Conservation (phyloP, 2,329 filamentous ascomycete species). For the Blastomyces emzantsi region DNA sequence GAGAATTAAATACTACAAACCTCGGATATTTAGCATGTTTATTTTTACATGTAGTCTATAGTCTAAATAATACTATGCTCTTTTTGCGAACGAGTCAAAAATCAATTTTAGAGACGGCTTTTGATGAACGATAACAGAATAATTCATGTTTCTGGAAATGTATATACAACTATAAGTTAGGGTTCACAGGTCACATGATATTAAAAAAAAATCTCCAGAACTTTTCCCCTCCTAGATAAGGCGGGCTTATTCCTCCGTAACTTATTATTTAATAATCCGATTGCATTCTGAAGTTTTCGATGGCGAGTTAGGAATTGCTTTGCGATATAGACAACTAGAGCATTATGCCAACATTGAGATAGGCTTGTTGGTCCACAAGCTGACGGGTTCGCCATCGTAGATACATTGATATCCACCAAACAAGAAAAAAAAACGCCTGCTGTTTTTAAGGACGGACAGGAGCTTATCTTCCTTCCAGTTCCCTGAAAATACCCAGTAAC, state of each 20-base stretch:
- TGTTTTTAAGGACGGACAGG: not conserved
- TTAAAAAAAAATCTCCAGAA: not conserved
- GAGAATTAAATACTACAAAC: not conserved
- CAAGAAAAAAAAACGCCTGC: not conserved
- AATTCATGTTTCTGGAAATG: too few relatives aligned
- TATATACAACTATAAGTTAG: too few relatives aligned
- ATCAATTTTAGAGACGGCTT: not conserved
- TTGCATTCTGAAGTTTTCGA: not conserved
- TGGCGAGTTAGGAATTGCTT: not conserved
- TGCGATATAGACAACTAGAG: not conserved
- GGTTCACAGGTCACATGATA: constrained; percentile 1
- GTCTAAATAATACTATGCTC: not conserved
- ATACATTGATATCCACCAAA: not conserved
- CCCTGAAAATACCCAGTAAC: not conserved
- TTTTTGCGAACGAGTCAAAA: not conserved
- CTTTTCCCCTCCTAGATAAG: too few relatives aligned
- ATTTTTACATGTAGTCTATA: not conserved
- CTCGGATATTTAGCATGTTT: not conserved
- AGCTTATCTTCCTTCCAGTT: not conserved
- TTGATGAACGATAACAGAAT: too few relatives aligned
- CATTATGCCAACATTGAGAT: not conserved
- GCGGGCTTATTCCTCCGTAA: too few relatives aligned
- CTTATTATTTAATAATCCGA: not conserved
- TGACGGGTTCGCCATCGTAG: not conserved
- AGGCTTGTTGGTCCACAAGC: not conserved